Percentiles rank a stretch among this genome's conserved stretches.
phyloP scores from a whole-genome alignment of 805 yeast genomes.

The Starmerella roubikii region DNA sequence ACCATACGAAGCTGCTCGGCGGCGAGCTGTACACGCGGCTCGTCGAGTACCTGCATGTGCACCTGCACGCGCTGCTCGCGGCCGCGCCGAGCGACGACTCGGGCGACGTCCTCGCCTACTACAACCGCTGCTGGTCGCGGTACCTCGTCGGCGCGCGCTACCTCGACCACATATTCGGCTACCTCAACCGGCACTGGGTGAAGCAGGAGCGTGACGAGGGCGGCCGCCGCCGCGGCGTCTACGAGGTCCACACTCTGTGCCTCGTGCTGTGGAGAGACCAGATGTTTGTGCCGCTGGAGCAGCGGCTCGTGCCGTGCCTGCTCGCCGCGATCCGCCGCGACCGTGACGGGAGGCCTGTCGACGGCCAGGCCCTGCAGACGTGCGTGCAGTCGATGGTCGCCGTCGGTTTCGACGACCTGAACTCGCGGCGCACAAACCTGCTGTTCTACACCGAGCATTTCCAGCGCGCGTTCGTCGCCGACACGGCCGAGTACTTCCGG shows the following conservation, averaged over 20 bases:
- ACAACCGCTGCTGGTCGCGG: conserved; percentile 79
- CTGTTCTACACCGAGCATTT: conserved; percentile 69
- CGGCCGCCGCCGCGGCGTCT: conserved; percentile 52
- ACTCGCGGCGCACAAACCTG: conserved; percentile 70
- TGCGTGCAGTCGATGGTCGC: conserved; percentile 79
- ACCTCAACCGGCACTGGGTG: conserved; percentile 95
- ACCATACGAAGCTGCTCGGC: conserved; percentile 51
- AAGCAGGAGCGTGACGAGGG: conserved; percentile 92
- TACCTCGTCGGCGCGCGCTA: conserved; percentile 84
- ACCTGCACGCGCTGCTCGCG: conserved; percentile 26
- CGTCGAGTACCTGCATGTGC: conserved; percentile 48
- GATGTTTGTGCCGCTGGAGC: conserved; percentile 57
- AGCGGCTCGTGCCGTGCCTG: conserved; percentile 51
- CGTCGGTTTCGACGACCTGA: conserved; percentile 82
- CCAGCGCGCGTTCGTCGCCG: conserved; percentile 61
- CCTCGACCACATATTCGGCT: conserved; percentile 84
- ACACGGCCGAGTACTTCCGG: conserved; percentile 41
- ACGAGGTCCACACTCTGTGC: conserved; percentile 82
- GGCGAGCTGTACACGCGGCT: conserved; percentile 73
- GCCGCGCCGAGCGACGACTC: conserved; percentile 14
- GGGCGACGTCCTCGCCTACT: conserved; percentile 50
- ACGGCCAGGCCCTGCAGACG: conserved; percentile 48
- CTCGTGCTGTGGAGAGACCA: conserved; percentile 76
- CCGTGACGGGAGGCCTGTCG: conserved; percentile 63
- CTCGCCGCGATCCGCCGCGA: conserved; percentile 63